Conservation (phyloP, 768 basidiomycete species). For the Termitomyces bulborhizus region DNA sequence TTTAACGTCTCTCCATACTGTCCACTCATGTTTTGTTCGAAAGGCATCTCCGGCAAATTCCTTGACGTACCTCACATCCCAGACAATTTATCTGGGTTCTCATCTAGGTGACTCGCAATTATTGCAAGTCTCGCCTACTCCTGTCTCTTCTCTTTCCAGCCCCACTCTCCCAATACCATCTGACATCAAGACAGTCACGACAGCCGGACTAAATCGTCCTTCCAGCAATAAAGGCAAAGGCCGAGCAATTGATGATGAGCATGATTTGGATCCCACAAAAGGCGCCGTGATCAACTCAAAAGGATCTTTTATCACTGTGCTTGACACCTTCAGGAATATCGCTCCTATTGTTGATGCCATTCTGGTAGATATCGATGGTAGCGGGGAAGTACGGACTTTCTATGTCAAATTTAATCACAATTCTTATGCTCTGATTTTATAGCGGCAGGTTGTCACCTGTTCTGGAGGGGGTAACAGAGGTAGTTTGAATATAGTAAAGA, state of each 20-base stretch:
- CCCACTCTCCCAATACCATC: slow-evolving; percentile 48
- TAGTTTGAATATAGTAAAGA: slow-evolving; percentile 69
- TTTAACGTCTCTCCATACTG: slow-evolving; percentile 3
- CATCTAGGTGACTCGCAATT: slow-evolving; percentile 80
- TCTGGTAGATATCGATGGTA: slow-evolving; percentile 66
- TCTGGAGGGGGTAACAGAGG: slow-evolving; percentile 79
- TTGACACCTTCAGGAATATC: slow-evolving; percentile 68
- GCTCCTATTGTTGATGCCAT: slow-evolving; percentile 80
- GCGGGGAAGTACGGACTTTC: slow-evolving; percentile 50
- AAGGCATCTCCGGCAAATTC: slow-evolving; percentile 69
- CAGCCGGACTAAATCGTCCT: slow-evolving; percentile 23
- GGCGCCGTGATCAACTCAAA: slow-evolving; percentile 45
- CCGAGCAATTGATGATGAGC: slow-evolving; percentile 25
- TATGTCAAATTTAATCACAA: background rate
- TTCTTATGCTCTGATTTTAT: background rate
- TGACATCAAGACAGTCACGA: slow-evolving; percentile 36
- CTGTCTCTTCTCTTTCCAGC: slow-evolving; percentile 30
- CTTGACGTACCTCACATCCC: slow-evolving; percentile 65
- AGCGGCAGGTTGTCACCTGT: slow-evolving; percentile 83
- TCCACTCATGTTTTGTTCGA: background rate
- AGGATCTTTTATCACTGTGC: slow-evolving; percentile 53
- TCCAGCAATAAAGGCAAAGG: slow-evolving; percentile 34
- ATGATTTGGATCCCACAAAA: slow-evolving; percentile 22
- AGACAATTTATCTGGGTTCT: slow-evolving; percentile 73
- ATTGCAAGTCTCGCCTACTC: slow-evolving; percentile 47